Conservation (phyloP, 345 rosid species). For the Eucalyptus curtisii region DNA sequence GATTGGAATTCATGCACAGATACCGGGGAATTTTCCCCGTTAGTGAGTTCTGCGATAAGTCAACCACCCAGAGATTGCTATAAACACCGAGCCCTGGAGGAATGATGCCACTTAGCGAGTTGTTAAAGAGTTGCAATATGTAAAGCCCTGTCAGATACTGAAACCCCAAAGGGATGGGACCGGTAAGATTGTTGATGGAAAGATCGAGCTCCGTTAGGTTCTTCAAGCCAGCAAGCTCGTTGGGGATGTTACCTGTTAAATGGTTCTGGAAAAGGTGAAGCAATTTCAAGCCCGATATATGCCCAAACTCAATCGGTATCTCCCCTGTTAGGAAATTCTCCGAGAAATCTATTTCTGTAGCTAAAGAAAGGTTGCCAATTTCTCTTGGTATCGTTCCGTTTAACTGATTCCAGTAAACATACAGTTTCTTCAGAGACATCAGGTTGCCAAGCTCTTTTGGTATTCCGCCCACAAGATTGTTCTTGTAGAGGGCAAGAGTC, state of each 20-base stretch:
- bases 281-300: conserved; percentile 42
- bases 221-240: conserved; percentile 48
- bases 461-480: conserved; percentile 58
- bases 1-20: conserved; percentile 42
- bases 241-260: conserved; percentile 58
- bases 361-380: conserved; percentile 63
- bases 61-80: conserved; percentile 68
- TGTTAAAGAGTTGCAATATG: conserved; percentile 74
- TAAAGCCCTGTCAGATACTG: conserved; percentile 42
- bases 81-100: conserved; percentile 63
- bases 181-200: conserved; percentile 61
- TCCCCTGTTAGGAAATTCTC: conserved; percentile 61
- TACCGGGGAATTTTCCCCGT: conserved; percentile 53
- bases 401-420: conserved; percentile 59
- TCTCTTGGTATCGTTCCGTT: conserved; percentile 74
- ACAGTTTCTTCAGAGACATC: conserved; percentile 23
- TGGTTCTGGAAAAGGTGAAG: conserved; percentile 78
- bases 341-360: conserved; percentile 70
- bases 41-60: conserved; percentile 56
- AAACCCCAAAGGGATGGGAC: conserved; percentile 63
- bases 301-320: conserved; percentile 61
- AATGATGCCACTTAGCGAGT: conserved; percentile 52
- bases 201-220: conserved; percentile 74
- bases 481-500: conserved; percentile 68
- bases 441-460: conserved; percentile 59